Base-by-base conservation (phyloP, 805 yeast genomes). In the Metschnikowia gruessii region DNA sequence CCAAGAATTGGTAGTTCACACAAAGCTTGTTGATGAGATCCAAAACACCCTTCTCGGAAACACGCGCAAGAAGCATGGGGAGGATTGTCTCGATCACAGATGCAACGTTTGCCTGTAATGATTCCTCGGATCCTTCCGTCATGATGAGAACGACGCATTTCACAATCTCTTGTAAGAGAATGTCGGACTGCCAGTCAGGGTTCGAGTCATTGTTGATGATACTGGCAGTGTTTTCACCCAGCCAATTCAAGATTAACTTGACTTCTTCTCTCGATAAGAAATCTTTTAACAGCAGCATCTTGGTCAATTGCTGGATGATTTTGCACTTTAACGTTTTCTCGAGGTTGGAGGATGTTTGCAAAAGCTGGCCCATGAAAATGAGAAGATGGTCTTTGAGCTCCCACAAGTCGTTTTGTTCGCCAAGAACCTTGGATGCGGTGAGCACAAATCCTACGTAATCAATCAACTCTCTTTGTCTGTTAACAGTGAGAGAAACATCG, bases 281-380 rank as follows among this genome's bases (percentile, higher is more conserved):
- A 1, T 65, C 67, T 2, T 66, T 62, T 53, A 86, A 66, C 26
- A 71, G 66, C 8, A 82, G 68, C 36, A 88, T 58, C 42, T 80
- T 79, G 0, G 81, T 73, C 42, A 89, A 72, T 37, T 85, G 87
- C 44, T 79, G 79, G 24, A 86, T 69, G 1, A 94, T 79, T 34
- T 84, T 67, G 22, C 85, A 74, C 56, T 89, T 75, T 46, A 89
- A 70, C 1, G 90, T 79, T 10, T 82, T 82, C 56, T 87, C 96
- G 26, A 79, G 66, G 29, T 74, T 75, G 0, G 95, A 81, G 0
- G 87, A 75, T 0, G 85, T 76, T 60, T 84, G 78, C 40, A 91
- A 70, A 4, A 87, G 75, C 57, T 80, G 83, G n/a, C 90, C 81
- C 53, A 88, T 62, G 36, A 84, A 68, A 44, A 82, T 79, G 26